Evolutionary conservation across 2,329 filamentous ascomycete genomes (phyloP), one percentile per base, ranked within the genome.

Genomic region (Drechslerella stenobrocha): DNA sequence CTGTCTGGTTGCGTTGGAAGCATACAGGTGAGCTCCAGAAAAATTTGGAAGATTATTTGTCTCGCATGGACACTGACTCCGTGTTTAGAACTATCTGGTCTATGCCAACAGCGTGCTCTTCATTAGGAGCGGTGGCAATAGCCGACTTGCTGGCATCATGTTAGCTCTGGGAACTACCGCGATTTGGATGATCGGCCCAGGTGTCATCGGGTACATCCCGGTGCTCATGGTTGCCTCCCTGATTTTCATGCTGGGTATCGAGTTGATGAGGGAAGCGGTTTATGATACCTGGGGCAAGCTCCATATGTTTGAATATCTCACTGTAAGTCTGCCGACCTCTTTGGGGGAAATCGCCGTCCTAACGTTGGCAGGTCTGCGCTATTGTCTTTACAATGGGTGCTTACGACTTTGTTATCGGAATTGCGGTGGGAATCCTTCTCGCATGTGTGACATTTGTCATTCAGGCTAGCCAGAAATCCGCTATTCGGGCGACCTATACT

Each of bases 91-190:
- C 76, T 98, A 98, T 74, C 82, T 98, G 1, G 93, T 98, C 0
- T 98, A 97, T 74, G 92, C 92, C 63, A 98, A 98, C 75, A 96
- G 90, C 70, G 83, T 96, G n/a, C 85, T 98, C 59, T 97, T 98
- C 77, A 95, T 97, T 75, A 85, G 88, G 23, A 95, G 90, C 46
- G 93, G 93, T 13, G 93, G 92, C 18, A 85, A 95, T 74, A 91
- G 85, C 73, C 86, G 93, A 48, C 79, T 95, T 44, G 93, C 91
- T 6, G 93, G 93, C 2, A 81, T 91, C 23, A 83, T 96, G 79
- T 82, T 98, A 51, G 93, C 93, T 0, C 78, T 81, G 20, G 83
- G 88, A 3, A 98, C 93, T 0, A 84, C 86, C 73, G 86, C 86
- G 1, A 84, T 97, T 40, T 87, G 96, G 83, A 79, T 93, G 47